phyloP scores from a whole-genome alignment of 257 asterid genomes.

The Oldenlandia corymbosa region DNA sequence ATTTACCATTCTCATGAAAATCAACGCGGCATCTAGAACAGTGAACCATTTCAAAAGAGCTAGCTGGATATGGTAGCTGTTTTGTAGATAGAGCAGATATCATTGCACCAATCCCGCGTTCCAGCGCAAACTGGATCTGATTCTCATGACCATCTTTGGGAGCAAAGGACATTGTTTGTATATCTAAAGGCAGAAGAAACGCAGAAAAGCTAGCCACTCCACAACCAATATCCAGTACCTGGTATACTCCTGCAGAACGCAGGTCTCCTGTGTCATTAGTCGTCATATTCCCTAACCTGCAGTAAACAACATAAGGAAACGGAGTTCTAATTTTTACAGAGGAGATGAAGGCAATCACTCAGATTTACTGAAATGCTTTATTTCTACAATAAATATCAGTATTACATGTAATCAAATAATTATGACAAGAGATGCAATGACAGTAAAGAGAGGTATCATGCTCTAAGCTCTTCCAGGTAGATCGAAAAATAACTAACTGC shows the following conservation, averaged over 20 bases:
- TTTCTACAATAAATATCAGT: neutral
- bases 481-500: neutral
- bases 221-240: slow-evolving; percentile 91
- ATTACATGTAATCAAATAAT: neutral
- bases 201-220: slow-evolving; percentile 99
- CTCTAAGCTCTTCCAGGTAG: neutral
- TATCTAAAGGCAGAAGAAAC: slow-evolving; percentile 69
- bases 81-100: slow-evolving; percentile 71
- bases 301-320: slow-evolving; percentile 4
- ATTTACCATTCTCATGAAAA: slow-evolving; percentile 79
- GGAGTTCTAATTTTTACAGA: neutral
- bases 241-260: slow-evolving; percentile 63
- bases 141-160: slow-evolving; percentile 95
- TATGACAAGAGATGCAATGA: neutral
- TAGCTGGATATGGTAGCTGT: slow-evolving; percentile 82
- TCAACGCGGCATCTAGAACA: slow-evolving; percentile 95
- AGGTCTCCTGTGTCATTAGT: slow-evolving; percentile 68
- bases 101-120: slow-evolving; percentile 89
- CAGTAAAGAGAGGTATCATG: neutral
- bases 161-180: slow-evolving; percentile 89
- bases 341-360: neutral
- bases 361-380: neutral
- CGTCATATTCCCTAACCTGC: slow-evolving; percentile 93
- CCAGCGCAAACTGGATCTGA: slow-evolving; percentile 91
- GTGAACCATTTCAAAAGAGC: slow-evolving; percentile 87